Evolutionary conservation across 345 rosid genomes (phyloP).

Genomic region (Eucalyptus marginata): DNA sequence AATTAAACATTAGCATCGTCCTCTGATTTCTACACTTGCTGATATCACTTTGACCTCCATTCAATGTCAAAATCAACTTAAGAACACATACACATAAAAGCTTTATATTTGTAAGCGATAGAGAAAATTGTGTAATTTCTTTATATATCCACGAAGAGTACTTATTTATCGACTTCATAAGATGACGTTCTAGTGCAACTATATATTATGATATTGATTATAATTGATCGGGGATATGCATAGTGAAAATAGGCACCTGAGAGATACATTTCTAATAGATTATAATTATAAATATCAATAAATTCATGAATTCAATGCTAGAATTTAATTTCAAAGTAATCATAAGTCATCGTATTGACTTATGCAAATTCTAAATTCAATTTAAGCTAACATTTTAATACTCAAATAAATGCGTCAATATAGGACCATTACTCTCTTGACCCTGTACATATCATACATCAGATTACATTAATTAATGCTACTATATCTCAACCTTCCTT

Average conservation of each 20-base stretch:
- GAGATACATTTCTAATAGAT: neutral
- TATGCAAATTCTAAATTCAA: neutral
- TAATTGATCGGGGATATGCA: neutral
- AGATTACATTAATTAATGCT: neutral
- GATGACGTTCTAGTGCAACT: neutral
- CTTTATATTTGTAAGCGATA: neutral
- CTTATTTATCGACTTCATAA: neutral
- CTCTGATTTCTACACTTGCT: neutral
- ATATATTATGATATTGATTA: neutral
- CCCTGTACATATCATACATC: neutral
- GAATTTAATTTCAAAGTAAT: neutral
- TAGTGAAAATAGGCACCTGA: accelerated
- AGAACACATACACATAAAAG: neutral
- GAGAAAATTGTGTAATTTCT: neutral
- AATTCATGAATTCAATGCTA: neutral
- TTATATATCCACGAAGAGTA: neutral
- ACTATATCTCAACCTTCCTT: neutral
- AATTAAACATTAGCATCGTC: neutral
- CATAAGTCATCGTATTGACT: neutral
- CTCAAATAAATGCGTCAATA: neutral
- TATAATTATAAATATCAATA: neutral
- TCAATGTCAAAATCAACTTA: neutral
- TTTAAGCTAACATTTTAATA: neutral
- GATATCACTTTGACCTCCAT: neutral
- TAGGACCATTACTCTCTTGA: neutral